These are phyloP conservation scores for Erodium chrysanthum DNA, from an alignment of 441 rosid genomes.

Conservation along the genomic window DNA sequence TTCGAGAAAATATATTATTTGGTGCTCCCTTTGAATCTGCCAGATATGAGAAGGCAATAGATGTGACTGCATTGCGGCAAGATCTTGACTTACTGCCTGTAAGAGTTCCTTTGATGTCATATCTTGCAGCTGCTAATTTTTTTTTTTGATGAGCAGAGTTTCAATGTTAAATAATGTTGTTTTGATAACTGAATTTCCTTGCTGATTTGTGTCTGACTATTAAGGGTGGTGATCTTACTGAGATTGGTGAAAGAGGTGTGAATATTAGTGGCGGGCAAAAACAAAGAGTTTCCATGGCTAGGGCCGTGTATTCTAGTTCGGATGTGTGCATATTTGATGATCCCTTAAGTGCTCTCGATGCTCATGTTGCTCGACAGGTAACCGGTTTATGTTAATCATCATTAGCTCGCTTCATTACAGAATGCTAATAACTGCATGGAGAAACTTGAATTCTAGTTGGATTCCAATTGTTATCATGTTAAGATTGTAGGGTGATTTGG, in stretches of 20 bases:
- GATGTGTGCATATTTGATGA: constrained; percentile 84
- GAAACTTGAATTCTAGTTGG: constrained; percentile 2
- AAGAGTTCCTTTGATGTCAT: constrained; percentile 29
- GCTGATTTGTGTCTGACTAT: constrained; percentile 21
- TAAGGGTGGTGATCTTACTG: constrained; percentile 90
- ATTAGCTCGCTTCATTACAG: background rate
- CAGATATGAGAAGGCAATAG: constrained; percentile 68
- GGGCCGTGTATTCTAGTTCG: constrained; percentile 82
- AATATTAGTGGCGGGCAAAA: constrained; percentile 95
- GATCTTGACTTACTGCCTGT: constrained; percentile 88
- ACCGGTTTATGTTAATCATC: background rate
- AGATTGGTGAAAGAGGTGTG: constrained; percentile 96
- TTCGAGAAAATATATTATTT: constrained; percentile 77
- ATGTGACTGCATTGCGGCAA: constrained; percentile 73
- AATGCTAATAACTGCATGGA: background rate
- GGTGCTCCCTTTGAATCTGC: constrained; percentile 59
- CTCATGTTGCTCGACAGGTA: constrained; percentile 93
- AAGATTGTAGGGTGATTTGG: background rate
- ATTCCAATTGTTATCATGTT: background rate
- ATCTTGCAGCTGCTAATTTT: constrained; percentile 9
- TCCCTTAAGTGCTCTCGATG: constrained; percentile 92
- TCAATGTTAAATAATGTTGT: constrained; percentile 6
- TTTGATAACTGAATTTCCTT: constrained; percentile 13
- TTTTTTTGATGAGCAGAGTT: constrained; percentile 15
- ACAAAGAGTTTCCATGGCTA: constrained; percentile 96